A percentile compares a stretch with the other conserved stretches of the same genome.
Conservation (phyloP, 768 basidiomycete genomes). For the Pleurotus giganteus region DNA sequence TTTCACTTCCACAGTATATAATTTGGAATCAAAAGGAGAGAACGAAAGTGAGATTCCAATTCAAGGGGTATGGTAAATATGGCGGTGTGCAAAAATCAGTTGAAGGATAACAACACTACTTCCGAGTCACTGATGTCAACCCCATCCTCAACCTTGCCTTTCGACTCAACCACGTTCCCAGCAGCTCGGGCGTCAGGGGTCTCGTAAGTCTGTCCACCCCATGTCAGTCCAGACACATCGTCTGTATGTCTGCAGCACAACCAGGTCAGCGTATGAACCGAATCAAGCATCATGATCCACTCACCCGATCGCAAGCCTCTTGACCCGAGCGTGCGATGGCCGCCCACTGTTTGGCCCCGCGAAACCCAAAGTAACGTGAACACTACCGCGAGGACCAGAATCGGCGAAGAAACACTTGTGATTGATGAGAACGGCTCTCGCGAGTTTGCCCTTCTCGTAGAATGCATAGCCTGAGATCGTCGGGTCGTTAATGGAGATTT, state of each 20-base stretch:
- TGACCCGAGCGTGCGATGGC: constrained; percentile 37
- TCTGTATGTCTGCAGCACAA: constrained; percentile 40
- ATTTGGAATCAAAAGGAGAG: too few species aligned
- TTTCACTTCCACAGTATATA: too few species aligned
- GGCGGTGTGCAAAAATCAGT: too few species aligned
- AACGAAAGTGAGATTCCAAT: too few species aligned
- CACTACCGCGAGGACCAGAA: constrained; percentile 33
- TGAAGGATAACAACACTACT: constrained; percentile 2
- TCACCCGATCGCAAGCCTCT: constrained; percentile 48
- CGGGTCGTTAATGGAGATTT: constrained; percentile 46
- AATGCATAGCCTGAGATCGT: constrained; percentile 61
- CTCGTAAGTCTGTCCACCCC: constrained; percentile 62
- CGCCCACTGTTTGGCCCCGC: constrained; percentile 18
- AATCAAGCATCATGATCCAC: constrained; percentile 9
- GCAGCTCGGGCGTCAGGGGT: constrained; percentile 40
- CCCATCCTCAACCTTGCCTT: not conserved
- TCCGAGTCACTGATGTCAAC: constrained; percentile 6
- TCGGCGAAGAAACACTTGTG: constrained; percentile 45
- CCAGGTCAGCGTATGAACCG: not conserved
- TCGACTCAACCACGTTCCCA: constrained; percentile 32
- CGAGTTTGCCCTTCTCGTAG: constrained; percentile 44
- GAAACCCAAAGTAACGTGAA: constrained; percentile 43
- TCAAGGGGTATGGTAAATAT: too few species aligned
- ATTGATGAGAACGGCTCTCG: constrained; percentile 58
- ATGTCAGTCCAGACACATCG: constrained; percentile 47